Base-by-base conservation (phyloP, 2,329 filamentous ascomycete species). In the Thielaviopsis euricoi region DNA sequence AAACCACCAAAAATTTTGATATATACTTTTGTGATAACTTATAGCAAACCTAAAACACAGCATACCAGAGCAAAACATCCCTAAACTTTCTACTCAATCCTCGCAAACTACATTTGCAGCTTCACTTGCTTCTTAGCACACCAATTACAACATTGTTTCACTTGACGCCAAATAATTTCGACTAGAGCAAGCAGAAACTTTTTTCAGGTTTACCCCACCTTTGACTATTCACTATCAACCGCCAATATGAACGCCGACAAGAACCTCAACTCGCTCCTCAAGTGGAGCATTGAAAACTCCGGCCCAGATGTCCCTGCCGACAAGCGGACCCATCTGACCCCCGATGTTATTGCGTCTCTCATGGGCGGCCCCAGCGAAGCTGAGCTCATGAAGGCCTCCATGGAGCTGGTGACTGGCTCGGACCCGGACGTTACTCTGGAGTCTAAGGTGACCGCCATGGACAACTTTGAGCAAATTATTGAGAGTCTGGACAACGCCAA, bases 401-500 rank as follows among this genome's bases (percentile, higher is more conserved):
- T 98, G 82, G 77, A 78, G 26, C 81, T 86, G 58, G 85, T 96
- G 66, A 78, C 76, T 10, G 81, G 82, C 19, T 63, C 73, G 1
- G 76, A 79, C 64, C 73, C 81, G 9, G 77, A 85, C 58, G 74
- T 85, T 58, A 78, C 80, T 3, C 76, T 91, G 54, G 85, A 89
- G 50, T 81, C 88, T 71, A 89, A 87, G 69, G 72, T 94, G 57
- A 80, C 83, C 59, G 90, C 90, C 43, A 94, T 95, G 71, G 90
- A 95, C 78, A 95, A 96, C 73, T 86, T 96, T 62, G 90, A 95
- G 73, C 88, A 95, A 70, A 76, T 95, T 60, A 85, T 96, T 65
- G 89, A 96, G 74, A 83, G 81, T 62, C 82, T 97, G 65, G 93
- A 98, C 76, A 98, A 98, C 70, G 91, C 93, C 60, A 98, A 97